Percentiles rank a stretch among this genome's conserved stretches.
phyloP scores from a whole-genome alignment of 2,329 filamentous ascomycete species.

The Apiospora kogelbergensis region DNA sequence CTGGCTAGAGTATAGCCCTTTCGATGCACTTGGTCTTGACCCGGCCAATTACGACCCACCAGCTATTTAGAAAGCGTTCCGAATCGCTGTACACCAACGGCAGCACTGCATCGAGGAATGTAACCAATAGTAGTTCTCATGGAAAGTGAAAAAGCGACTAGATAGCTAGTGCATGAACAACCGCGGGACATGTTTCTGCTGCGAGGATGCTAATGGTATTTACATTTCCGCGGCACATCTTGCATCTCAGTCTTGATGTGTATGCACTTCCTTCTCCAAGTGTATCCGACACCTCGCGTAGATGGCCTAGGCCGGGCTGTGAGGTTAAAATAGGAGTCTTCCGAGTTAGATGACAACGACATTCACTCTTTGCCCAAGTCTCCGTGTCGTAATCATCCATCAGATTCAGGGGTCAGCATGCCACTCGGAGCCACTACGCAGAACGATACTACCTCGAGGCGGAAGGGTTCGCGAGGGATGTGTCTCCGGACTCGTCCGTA shows the following conservation, averaged over 20 bases:
- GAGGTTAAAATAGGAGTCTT: neutral
- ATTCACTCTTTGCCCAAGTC: neutral
- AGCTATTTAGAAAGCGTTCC: too few species aligned
- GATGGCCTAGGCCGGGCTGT: neutral
- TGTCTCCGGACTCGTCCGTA: constrained; percentile 21
- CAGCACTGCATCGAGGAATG: neutral
- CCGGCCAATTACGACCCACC: too few species aligned
- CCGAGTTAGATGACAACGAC: neutral
- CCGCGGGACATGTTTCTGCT: neutral
- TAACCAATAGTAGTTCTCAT: neutral
- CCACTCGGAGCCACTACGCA: neutral
- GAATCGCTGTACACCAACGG: neutral
- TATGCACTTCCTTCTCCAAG: neutral
- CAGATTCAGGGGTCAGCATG: neutral
- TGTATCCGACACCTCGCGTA: too few species aligned
- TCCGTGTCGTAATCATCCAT: neutral
- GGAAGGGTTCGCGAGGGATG: neutral
- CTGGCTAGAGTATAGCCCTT: too few species aligned
- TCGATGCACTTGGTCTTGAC: too few species aligned
- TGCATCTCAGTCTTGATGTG: neutral
- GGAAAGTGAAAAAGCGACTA: neutral
- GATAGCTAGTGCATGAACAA: neutral
- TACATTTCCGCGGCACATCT: neutral
- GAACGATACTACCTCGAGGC: neutral
- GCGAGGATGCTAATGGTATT: neutral